Evolutionary conservation across 768 basidiomycete species (phyloP), one percentile per base, ranked within the genome.

Genomic region (Hypsizygus marmoreus): DNA sequence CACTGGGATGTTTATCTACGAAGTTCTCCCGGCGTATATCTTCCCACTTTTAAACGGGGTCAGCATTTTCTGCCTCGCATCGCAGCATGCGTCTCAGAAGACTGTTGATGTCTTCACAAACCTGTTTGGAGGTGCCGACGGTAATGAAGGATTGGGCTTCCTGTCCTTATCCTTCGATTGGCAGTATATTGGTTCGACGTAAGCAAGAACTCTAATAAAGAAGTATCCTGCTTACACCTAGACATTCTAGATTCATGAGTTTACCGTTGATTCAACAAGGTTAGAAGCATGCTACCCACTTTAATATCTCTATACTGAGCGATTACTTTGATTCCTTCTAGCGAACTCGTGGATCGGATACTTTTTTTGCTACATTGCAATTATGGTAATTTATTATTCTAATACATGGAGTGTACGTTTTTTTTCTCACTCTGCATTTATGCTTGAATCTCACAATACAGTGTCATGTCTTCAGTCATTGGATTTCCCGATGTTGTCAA

Each of bases 101-200:
- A 69, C 76, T 4, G 64, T 70, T 22, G 64, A 80, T 48, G 57
- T 77, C 12, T 74, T 84, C 55, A 84, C 82, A 3, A 79, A 81
- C 41, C 54, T 88, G 0, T 86, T 88, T 47, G 86, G 86, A 22
- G 86, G 86, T 4, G 66, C 77, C 2, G 71, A 78, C 26, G 82
- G 75, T 22, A 88, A 87, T 53, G 84, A 88, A 60, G 85, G 84
- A 0, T 67, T 87, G 30, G 84, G 85, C 0, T 55, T 86, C 14
- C 44, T 81, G 30, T 78, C 76, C 25, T 46, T 87, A 31, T 79
- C 79, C n/a, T 75, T 86, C 35, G 85, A 86, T 54, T 88, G 82
- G 82, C 80, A 82, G 49, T 82, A 82, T 51, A 80, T 84, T 50
- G 75, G 75, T 0, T 79, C 80, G 12, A 28, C 22, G 65, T 73